Evolutionary conservation across 306 rosid genomes (phyloP), one percentile per base, ranked within the genome.

Genomic region (Corylus heterophylla): DNA sequence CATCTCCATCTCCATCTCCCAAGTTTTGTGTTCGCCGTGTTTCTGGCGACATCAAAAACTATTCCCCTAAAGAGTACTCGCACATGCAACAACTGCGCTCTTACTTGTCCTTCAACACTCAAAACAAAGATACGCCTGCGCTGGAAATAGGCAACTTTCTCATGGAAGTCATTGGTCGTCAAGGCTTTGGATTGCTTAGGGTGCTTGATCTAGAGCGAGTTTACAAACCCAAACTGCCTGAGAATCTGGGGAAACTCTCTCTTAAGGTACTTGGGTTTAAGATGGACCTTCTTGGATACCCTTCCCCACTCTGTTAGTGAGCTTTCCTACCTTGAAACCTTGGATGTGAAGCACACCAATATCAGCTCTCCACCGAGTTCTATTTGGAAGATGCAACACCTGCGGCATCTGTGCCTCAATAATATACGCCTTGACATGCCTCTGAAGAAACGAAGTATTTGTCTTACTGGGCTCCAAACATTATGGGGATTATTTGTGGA

Each of bases 21-120:
- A 0, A 10, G 8, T 39, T 11, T 13, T 0, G n/a, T 61, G 68
- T 61, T 61, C 68, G n/a, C 13, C 69, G 69, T 14, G 5, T 63
- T 63, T 0, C 45, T 31, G 69, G 18, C 5, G 69, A 63, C 69
- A 1, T 35, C 2, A 13, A 29, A 13, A 18, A 63, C 4, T 31
- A 63, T 3, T 7, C n/a, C 37, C 0, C 27, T 55, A 18, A 54
- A 7, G 27, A 55, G n/a, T n/a, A n/a, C 10, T 20, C 4, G 29
- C 44, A 29, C 11, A 12, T 6, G 12, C 69, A 14, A 63, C 0
- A 31, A 13, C 45, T 63, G 44, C 69, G 20, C 20, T 1, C 68
- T 62, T 62, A 62, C 44, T 62, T 62, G 68, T 27, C 68, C 68
- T 62, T 62, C 68, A 29, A 12, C 39, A 62, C 4, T 62, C 68